Percentiles rank a stretch among this genome's conserved stretches.
Conservation (phyloP, 2,329 filamentous ascomycete genomes). For the Aspergillus ochraceoroseus region DNA sequence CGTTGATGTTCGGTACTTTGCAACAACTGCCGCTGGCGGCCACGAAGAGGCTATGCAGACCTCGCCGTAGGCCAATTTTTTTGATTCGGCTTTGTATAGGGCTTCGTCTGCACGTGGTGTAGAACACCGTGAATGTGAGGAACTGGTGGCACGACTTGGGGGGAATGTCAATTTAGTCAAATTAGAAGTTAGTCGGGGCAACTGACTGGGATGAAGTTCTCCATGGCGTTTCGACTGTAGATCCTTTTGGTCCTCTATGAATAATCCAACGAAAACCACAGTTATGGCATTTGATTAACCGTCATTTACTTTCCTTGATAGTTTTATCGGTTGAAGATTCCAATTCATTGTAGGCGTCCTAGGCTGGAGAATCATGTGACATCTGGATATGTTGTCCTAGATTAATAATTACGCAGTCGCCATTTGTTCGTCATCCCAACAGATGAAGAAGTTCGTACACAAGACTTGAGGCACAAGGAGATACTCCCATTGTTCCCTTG, state of each 20-base stretch:
- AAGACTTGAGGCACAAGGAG: too few species aligned
- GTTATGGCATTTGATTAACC: constrained; percentile 6
- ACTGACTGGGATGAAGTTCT: constrained; percentile 33
- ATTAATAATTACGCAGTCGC: too few species aligned
- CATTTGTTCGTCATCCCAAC: too few species aligned
- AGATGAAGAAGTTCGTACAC: too few species aligned
- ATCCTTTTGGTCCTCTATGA: constrained; percentile 29
- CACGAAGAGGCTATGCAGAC: constrained; percentile 53
- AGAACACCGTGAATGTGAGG: constrained; percentile 16
- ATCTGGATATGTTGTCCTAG: too few species aligned
- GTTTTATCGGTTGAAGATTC: too few species aligned
- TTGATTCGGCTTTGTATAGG: constrained; percentile 4
- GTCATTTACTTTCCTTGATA: constrained; percentile 2
- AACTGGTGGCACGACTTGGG: constrained; percentile 20
- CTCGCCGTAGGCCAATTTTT: constrained; percentile 38
- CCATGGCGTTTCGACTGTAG: constrained; percentile 38
- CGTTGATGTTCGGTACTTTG: constrained; percentile 97
- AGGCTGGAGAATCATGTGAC: too few species aligned
- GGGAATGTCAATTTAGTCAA: constrained; percentile 28
- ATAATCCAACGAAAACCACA: constrained; percentile 21
- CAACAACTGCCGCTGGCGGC: constrained; percentile 71
- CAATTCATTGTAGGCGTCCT: too few species aligned
- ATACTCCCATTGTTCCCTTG: too few species aligned
- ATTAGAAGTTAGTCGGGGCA: constrained; percentile 38
- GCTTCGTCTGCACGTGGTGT: constrained; percentile 13